Evolutionary conservation across 257 asterid species (phyloP).

Genomic region (Plantago ovata): DNA sequence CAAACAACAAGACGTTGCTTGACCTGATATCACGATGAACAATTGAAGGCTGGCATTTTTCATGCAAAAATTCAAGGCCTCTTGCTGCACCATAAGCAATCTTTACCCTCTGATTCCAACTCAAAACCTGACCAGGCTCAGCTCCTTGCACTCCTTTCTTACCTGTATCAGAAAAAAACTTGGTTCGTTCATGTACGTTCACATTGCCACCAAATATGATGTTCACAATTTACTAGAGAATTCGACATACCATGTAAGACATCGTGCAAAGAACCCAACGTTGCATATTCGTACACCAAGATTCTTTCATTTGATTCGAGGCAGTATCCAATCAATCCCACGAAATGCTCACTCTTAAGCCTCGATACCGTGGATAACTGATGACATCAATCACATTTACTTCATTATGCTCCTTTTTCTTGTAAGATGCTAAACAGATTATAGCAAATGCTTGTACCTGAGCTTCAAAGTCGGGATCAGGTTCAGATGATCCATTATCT

Average conservation of each 20-base stretch:
- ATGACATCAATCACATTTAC: constrained; percentile 27
- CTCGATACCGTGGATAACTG: constrained; percentile 82
- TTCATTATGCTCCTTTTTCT: background rate
- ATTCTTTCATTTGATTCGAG: constrained; percentile 62
- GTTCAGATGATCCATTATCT: constrained; percentile 70
- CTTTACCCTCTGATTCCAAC: constrained; percentile 84
- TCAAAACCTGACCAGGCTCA: constrained; percentile 86
- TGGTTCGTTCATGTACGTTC: background rate
- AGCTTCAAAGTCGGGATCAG: constrained; percentile 67
- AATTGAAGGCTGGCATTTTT: constrained; percentile 76
- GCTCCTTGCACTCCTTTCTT: constrained; percentile 95
- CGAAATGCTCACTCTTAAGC: constrained; percentile 76
- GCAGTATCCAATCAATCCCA: constrained; percentile 76
- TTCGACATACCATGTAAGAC: constrained; percentile 67
- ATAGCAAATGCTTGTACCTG: constrained; percentile 41
- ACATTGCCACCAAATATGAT: background rate
- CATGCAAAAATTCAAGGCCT: constrained; percentile 83
- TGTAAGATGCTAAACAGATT: background rate
- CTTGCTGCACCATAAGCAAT: constrained; percentile 84
- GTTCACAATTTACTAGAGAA: background rate
- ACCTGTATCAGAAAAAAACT: constrained; percentile 33
- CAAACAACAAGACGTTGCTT: constrained; percentile 77
- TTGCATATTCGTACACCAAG: constrained; percentile 73
- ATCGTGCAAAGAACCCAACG: constrained; percentile 81
- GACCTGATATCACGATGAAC: constrained; percentile 90